Percentiles rank a stretch among this genome's conserved stretches.
These are phyloP conservation scores for Casuarina glauca DNA, from an alignment of 306 rosid species.

Conservation along the genomic window DNA sequence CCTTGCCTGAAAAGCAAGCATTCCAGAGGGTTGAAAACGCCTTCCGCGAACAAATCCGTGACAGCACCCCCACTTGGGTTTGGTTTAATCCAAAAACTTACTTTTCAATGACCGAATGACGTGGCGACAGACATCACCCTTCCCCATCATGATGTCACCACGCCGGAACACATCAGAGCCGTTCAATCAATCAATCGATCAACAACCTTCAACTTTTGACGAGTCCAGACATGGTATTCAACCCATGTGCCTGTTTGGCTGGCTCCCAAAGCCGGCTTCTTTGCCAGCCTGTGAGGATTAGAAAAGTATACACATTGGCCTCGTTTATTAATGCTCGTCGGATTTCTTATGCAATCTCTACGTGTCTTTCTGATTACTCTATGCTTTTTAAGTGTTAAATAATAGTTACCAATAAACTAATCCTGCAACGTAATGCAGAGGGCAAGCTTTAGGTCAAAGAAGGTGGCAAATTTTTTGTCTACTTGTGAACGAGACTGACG, in stretches of 20 bases:
- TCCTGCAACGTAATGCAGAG: background rate
- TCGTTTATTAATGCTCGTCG: background rate
- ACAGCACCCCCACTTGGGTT: background rate
- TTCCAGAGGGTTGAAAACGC: too few species aligned
- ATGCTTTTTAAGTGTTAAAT: background rate
- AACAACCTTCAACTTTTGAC: too few species aligned
- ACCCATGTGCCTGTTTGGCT: background rate
- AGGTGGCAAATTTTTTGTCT: background rate
- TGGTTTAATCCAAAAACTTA: constrained; percentile 4
- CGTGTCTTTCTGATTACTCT: background rate
- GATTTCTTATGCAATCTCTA: background rate
- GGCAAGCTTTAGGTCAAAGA: constrained; percentile 5
- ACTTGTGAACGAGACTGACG: constrained; percentile 3
- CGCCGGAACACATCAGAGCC: constrained; percentile 1
- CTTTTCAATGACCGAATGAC: background rate
- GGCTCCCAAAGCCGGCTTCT: background rate
- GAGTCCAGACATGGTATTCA: too few species aligned
- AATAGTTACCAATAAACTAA: background rate
- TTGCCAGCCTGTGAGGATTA: background rate
- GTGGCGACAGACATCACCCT: background rate
- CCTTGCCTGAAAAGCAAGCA: too few species aligned
- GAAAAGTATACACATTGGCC: background rate
- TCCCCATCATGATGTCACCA: background rate
- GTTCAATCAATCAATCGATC: background rate
- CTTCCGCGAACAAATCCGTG: background rate